A percentile compares a stretch with the other conserved stretches of the same genome.
Evolutionary conservation across 2,329 filamentous ascomycete genomes (phyloP).

Genomic region (Colletotrichum sojae): DNA sequence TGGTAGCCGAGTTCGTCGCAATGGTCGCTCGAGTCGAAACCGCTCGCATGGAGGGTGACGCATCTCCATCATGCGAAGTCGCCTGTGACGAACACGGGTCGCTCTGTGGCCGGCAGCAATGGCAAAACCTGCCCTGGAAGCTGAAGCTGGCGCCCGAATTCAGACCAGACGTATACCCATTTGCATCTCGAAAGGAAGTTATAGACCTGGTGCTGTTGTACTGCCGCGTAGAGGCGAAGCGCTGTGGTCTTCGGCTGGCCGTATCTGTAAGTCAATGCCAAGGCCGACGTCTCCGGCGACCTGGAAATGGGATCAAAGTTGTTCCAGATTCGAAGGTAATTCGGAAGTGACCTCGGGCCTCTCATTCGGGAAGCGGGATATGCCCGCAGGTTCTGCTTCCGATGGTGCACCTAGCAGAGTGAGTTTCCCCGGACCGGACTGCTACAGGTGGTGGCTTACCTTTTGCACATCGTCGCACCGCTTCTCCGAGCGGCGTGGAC

Average conservation of each 20-base stretch:
- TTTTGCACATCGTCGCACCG: slow-evolving; percentile 32
- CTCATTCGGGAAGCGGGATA: slow-evolving; percentile 32
- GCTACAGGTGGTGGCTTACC: neutral
- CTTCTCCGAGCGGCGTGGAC: slow-evolving; percentile 28
- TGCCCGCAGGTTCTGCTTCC: slow-evolving; percentile 34
- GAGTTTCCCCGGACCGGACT: neutral
- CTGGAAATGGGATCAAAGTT: neutral
- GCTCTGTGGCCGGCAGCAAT: neutral
- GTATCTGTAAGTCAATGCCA: slow-evolving; percentile 9
- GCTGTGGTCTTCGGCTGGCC: neutral
- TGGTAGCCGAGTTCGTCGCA: slow-evolving; percentile 25
- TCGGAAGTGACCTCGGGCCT: neutral
- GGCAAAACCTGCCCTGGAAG: neutral
- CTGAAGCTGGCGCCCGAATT: neutral
- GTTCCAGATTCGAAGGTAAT: neutral
- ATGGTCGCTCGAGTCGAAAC: slow-evolving; percentile 2
- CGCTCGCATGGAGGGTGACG: slow-evolving; percentile 21
- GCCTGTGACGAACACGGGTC: slow-evolving; percentile 15
- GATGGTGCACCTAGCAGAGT: slow-evolving; percentile 29
- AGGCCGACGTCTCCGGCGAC: neutral
- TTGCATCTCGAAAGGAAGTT: neutral
- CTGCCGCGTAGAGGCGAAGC: too few species aligned
- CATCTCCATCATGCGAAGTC: slow-evolving; percentile 13
- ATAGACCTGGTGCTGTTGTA: too few species aligned
- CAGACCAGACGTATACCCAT: neutral